A percentile compares a stretch with the other conserved stretches of the same genome.
Evolutionary conservation across 805 yeast genomes (phyloP).

Genomic region (Saccharomycopsis malanga): DNA sequence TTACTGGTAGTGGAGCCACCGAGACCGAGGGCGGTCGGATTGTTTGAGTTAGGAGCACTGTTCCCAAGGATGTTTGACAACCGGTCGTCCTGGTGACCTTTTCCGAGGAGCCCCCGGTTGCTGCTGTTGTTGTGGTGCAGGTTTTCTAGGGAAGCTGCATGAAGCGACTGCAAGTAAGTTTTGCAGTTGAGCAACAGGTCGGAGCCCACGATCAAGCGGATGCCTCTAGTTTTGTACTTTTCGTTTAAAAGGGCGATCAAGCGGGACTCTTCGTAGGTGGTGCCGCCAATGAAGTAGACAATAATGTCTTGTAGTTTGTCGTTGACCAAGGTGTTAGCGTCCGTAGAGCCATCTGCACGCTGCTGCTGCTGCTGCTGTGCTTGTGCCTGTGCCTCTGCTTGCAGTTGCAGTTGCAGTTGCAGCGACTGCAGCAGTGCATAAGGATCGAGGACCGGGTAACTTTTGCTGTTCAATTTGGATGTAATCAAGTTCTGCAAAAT

Average conservation of each 20-base stretch:
- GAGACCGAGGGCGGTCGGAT: neutral
- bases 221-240: slow-evolving; percentile 34
- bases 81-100: slow-evolving; percentile 9
- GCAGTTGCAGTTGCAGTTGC: too few relatives aligned
- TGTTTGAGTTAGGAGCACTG: neutral
- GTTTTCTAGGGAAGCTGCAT: too few relatives aligned
- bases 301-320: slow-evolving; percentile 58
- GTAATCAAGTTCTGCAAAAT: slow-evolving; percentile 36
- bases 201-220: slow-evolving; percentile 78
- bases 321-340: slow-evolving; percentile 20
- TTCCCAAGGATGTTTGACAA: slow-evolving; percentile 4
- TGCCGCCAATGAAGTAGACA: slow-evolving; percentile 77
- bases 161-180: neutral
- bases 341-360: slow-evolving; percentile 1
- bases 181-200: slow-evolving; percentile 43
- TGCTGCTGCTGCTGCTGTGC: slow-evolving; percentile 28
- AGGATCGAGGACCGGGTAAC: slow-evolving; percentile 40
- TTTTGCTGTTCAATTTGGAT: slow-evolving; percentile 33
- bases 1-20: neutral
- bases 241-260: slow-evolving; percentile 64
- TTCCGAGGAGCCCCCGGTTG: slow-evolving; percentile 16
- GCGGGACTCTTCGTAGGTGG: slow-evolving; percentile 87
- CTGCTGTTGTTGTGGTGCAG: too few relatives aligned
- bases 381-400: slow-evolving; percentile 7
- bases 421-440: too few relatives aligned